A percentile compares a stretch with the other conserved stretches of the same genome.
Conservation (phyloP, 352 stramenopile genomes). For the Halophytophthora batemanensis region DNA sequence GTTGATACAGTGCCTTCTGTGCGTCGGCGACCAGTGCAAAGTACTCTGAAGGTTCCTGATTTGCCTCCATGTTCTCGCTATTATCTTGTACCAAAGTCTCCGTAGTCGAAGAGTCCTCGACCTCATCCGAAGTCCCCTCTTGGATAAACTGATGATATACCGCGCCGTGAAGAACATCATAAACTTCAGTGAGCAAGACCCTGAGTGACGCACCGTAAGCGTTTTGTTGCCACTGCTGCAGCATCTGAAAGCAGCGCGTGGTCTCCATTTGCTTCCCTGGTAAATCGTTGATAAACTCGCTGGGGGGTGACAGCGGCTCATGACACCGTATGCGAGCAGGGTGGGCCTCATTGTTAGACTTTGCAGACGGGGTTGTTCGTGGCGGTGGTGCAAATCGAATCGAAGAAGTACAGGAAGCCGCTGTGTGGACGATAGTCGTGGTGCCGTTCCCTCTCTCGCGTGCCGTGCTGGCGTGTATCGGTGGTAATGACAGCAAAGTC, state of each 20-base stretch:
- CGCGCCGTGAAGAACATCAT: constrained; percentile 11
- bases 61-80: neutral
- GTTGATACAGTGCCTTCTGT: constrained; percentile 18
- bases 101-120: no score
- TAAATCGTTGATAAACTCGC: neutral
- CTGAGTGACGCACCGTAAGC: constrained; percentile 21
- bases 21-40: constrained; percentile 18
- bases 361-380: neutral
- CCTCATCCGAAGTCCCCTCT: neutral
- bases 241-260: constrained; percentile 26
- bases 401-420: constrained; percentile 11
- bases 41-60: constrained; percentile 8
- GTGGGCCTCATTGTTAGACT: neutral
- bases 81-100: neutral
- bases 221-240: constrained; percentile 26
- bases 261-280: constrained; percentile 18
- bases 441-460: constrained; percentile 1
- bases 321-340: neutral
- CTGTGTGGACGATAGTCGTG: neutral
- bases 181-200: constrained; percentile 13
- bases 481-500: constrained; percentile 3
- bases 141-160: constrained; percentile 6
- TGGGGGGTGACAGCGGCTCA: neutral
- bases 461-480: constrained; percentile 12
- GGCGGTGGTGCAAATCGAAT: constrained; percentile 29